Conservation (phyloP, 73 alveolate species). For the Blepharisma stoltei region DNA sequence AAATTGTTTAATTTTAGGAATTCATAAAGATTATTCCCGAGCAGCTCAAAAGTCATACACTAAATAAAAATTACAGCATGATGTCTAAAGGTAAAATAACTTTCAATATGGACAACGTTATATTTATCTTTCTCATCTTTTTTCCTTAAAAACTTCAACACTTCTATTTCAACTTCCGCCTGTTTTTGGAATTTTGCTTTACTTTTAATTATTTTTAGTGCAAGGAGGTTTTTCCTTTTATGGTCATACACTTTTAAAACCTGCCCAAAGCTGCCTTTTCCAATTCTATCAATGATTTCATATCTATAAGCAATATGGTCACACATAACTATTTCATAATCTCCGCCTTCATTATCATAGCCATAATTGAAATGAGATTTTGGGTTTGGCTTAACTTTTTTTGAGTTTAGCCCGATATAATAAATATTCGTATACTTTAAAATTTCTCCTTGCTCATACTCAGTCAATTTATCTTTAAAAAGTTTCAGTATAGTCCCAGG, state of each 20-base stretch:
- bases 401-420: slow-evolving; percentile 38
- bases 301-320: slow-evolving; percentile 60
- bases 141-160: slow-evolving; percentile 53
- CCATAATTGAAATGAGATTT: slow-evolving; percentile 33
- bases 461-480: background rate
- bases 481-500: slow-evolving; percentile 7
- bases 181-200: slow-evolving; percentile 47
- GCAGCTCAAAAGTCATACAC: slow-evolving; percentile 73
- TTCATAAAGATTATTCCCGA: slow-evolving; percentile 70
- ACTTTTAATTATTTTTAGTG: slow-evolving; percentile 45
- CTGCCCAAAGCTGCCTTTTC: slow-evolving; percentile 58
- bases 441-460: slow-evolving; percentile 30
- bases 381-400: slow-evolving; percentile 29
- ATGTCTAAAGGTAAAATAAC: slow-evolving; percentile 46
- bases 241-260: slow-evolving; percentile 48
- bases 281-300: slow-evolving; percentile 53
- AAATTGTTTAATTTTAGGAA: slow-evolving; percentile 62
- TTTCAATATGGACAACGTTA: slow-evolving; percentile 53
- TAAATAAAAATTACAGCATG: slow-evolving; percentile 37
- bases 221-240: slow-evolving; percentile 38
- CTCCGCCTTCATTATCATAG: slow-evolving; percentile 67
- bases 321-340: slow-evolving; percentile 39
- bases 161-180: slow-evolving; percentile 67
- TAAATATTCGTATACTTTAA: slow-evolving; percentile 22
- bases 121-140: slow-evolving; percentile 48